These are phyloP conservation scores for Crotalaria pallida DNA, from an alignment of 306 rosid genomes.

Conservation along the genomic window DNA sequence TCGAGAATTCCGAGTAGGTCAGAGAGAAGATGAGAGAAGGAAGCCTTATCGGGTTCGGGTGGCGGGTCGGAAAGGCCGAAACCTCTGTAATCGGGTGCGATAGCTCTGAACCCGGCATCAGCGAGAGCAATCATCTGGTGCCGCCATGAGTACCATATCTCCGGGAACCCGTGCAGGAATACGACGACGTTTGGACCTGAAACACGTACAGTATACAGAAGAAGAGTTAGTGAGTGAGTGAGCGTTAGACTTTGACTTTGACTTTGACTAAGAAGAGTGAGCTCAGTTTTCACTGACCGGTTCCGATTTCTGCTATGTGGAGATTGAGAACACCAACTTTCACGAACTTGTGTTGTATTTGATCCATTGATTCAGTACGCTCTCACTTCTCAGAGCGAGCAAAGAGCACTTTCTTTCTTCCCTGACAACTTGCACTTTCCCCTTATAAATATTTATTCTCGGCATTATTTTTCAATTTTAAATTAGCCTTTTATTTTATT, in stretches of 20 bases:
- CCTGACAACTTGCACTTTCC: too few relatives aligned
- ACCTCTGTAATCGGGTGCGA: slow-evolving; percentile 65
- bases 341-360: slow-evolving; percentile 61
- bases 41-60: slow-evolving; percentile 34
- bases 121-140: slow-evolving; percentile 76
- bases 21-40: slow-evolving; percentile 21
- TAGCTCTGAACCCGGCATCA: slow-evolving; percentile 59
- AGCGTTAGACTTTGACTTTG: not conserved
- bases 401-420: not conserved
- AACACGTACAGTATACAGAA: too few relatives aligned
- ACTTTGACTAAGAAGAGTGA: not conserved
- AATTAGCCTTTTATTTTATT: too few relatives aligned
- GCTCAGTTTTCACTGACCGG: slow-evolving; percentile 40
- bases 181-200: slow-evolving; percentile 59
- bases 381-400: not conserved
- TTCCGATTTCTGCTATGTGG: slow-evolving; percentile 64
- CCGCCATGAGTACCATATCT: slow-evolving; percentile 95
- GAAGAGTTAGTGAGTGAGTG: too few relatives aligned
- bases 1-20: slow-evolving; percentile 61
- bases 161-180: slow-evolving; percentile 77
- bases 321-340: slow-evolving; percentile 47
- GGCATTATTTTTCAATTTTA: too few relatives aligned
- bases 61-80: slow-evolving; percentile 73
- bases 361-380: slow-evolving; percentile 2
- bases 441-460: too few relatives aligned